Base-by-base conservation (phyloP, 2,329 filamentous ascomycete species). In the Fusarium odoratissimum region DNA sequence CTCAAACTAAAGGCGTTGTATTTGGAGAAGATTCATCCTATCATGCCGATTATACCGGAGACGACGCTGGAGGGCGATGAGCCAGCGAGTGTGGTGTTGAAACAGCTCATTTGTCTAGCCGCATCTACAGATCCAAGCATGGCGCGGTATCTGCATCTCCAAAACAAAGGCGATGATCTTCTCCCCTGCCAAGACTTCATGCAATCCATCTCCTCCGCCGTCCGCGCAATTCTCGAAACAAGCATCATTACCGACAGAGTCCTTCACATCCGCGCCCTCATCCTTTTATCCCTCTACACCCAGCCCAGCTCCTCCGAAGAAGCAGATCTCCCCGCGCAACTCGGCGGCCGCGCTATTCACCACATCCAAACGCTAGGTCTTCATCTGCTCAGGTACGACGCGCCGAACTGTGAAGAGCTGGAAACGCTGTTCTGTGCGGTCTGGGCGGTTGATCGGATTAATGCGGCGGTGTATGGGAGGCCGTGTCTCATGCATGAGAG, bases 371-470 rank as follows among this genome's bases (percentile, higher is more conserved):
- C 88, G 0, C 79, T 90, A 1, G 81, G 89, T 2, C 75, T 90
- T 23, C 89, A 91, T 60, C 82, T 91, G 0, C 69, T 84, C 0
- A 80, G 81, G 7, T 82, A 84, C 59, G 79, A 84, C 54, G 82
- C 75, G 28, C 79, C 82, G 1, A 82, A 83, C 31, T 79, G 80
- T 14, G 81, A 84, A 45, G 83, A 85, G 31, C 79, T 85, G 5
- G 85, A 87, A 59, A 84, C 82, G 5, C 73, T 91, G 5, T 89
- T 90, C 48, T 91, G 88, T 73, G 88, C 86, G 11, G 81, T 90
- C 1, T 91, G 89, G 89, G 89, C 89, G 0, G 77, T 91, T 3
- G 90, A 92, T 74, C 84, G 88, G 19, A 83, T 91, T 46, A 88
- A 88, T 52, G 85, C 88, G 2, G 87, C 89, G 0, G 84, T 90